Percentiles rank a stretch among this genome's conserved stretches.
These are phyloP conservation scores for Cutaneotrichosporon sp. DNA, from an alignment of 1,284 basidiomycete genomes.

Conservation along the genomic window DNA sequence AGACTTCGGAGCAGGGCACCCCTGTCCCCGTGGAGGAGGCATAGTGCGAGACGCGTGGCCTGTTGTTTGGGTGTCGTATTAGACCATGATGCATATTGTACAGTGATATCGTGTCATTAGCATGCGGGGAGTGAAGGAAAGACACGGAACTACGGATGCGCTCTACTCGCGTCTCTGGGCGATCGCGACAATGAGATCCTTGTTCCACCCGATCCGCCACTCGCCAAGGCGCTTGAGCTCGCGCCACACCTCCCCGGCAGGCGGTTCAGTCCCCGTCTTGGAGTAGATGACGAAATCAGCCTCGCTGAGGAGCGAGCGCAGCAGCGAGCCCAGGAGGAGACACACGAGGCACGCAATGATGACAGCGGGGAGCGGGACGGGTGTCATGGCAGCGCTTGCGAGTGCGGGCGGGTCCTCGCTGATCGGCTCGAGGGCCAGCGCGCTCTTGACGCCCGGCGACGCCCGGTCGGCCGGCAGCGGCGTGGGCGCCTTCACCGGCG, in stretches of 20 bases:
- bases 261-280: constrained; percentile 51
- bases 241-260: constrained; percentile 60
- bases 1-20: neutral
- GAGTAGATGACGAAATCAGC: constrained; percentile 83
- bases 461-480: constrained; percentile 5
- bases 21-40: neutral
- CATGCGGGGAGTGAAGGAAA: neutral
- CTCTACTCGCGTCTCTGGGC: constrained; percentile 21
- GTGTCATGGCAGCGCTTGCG: neutral
- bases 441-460: constrained; percentile 20
- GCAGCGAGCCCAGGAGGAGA: constrained; percentile 82
- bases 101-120: constrained; percentile 6
- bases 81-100: constrained; percentile 19
- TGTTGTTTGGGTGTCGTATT: too few species aligned
- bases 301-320: constrained; percentile 71
- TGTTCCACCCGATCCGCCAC: constrained; percentile 40
- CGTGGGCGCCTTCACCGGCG: constrained; percentile 8
- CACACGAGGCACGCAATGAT: constrained; percentile 77
- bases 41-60: too few species aligned
- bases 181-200: constrained; percentile 53
- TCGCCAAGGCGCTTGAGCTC: constrained; percentile 75
- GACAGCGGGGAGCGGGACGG: constrained; percentile 50
- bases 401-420: neutral
- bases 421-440: neutral
- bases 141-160: too few species aligned